Evolutionary conservation across 2,329 filamentous ascomycete genomes (phyloP), one percentile per base, ranked within the genome.

Genomic region (Sporothrix globosa): DNA sequence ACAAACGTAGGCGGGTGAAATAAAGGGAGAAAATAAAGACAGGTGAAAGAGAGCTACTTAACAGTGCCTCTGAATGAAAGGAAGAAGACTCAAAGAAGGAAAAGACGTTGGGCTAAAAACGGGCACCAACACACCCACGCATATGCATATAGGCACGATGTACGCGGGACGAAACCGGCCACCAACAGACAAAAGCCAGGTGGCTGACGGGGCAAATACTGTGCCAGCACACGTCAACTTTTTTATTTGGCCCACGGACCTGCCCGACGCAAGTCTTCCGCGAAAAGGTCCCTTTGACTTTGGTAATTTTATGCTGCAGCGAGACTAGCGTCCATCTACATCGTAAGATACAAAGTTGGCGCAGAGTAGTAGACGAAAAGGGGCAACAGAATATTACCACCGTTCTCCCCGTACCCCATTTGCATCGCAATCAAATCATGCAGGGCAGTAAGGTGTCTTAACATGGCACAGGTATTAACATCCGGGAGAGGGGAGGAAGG

Each of bases 371-470:
- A 41, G 54, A 30, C 34, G n/a, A 61, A 61, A 61, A 63, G 58
- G 58, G 58, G 58, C 58, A 46, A 17, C 17, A 14, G 9, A 9
- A 34, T 34, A 9, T 34, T 34, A 34, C 34, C 9, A 34, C 34
- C 30, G 34, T 34, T 34, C 34, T 34, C 34, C 34, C 4, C 34
- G 34, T 34, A 7, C 34, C 9, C 34, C 7, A 7, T 34, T 34
- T 9, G 19, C 27, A 34, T 19, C 56, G 34, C n/a, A 52, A 39
- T 24, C 27, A 67, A 54, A 17, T 13, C 50, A 54, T 19, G n/a
- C 30, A 67, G 24, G 56, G 56, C 17, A 61, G 27, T 66, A 66
- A 50, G 11, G 52, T 65, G 60, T 65, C 60, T 65, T 30, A 66
- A 34, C 61, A 66, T 66, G 24, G 61, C 61, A 48, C 61, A 66